These are phyloP conservation scores for Aspergillus hancockii DNA, from an alignment of 495 filamentous ascomycete species.

Conservation along the genomic window DNA sequence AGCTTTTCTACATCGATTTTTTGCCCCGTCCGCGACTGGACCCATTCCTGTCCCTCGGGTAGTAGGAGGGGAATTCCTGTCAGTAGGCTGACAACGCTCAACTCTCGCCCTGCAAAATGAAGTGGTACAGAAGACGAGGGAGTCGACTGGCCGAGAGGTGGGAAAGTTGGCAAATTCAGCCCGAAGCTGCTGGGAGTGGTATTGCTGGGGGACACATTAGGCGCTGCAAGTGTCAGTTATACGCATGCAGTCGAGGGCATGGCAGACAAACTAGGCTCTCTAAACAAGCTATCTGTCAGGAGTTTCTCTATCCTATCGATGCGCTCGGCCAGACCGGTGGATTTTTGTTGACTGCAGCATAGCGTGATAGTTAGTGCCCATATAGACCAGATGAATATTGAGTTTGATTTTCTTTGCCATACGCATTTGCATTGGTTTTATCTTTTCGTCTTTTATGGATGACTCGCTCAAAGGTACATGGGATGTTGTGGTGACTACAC, in stretches of 20 bases:
- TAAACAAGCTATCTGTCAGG: slow-evolving; percentile 32
- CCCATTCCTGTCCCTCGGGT: slow-evolving; percentile 47
- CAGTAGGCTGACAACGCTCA: slow-evolving; percentile 47
- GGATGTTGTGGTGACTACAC: slow-evolving; percentile 52
- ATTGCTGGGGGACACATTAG: slow-evolving; percentile 5
- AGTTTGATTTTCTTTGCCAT: slow-evolving; percentile 9
- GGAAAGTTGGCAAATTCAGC: background rate
- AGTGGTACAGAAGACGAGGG: slow-evolving; percentile 40
- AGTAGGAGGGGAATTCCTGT: slow-evolving; percentile 50
- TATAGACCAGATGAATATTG: background rate
- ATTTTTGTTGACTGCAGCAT: slow-evolving; percentile 24
- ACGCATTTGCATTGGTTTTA: slow-evolving; percentile 22
- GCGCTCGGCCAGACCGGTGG: slow-evolving; percentile 36
- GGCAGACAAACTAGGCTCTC: slow-evolving; percentile 25
- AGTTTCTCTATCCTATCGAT: slow-evolving; percentile 45
- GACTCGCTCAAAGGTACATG: slow-evolving; percentile 49
- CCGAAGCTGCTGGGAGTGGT: background rate
- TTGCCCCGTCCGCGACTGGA: slow-evolving; percentile 48
- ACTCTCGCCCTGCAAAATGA: slow-evolving; percentile 50
- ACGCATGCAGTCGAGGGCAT: background rate
- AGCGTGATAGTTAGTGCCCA: background rate
- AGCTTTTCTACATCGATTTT: slow-evolving; percentile 37
- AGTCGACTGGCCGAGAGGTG: slow-evolving; percentile 14
- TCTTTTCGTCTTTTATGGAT: slow-evolving; percentile 38
- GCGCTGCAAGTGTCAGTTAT: background rate